These are phyloP conservation scores for Cryptococcus sp. DNA, from an alignment of 1,284 basidiomycete species.

Conservation along the genomic window DNA sequence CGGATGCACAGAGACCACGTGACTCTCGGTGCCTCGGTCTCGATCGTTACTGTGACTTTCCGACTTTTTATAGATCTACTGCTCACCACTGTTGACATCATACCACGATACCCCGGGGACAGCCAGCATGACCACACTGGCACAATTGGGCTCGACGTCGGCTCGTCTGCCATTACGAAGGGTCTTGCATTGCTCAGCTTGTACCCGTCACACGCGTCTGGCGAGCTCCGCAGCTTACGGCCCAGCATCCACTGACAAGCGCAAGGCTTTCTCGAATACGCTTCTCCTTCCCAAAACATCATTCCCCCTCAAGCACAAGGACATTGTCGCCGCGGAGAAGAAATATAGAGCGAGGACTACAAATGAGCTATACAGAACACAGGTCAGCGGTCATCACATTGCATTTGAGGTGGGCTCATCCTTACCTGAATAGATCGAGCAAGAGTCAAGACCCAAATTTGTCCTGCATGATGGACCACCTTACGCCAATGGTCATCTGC, in stretches of 20 bases:
- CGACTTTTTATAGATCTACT: too few relatives aligned
- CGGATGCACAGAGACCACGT: neutral
- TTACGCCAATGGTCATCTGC: conserved; percentile 93
- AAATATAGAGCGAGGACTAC: conserved; percentile 67
- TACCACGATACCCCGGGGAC: too few relatives aligned
- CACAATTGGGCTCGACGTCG: too few relatives aligned
- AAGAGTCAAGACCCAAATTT: conserved; percentile 68
- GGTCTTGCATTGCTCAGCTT: too few relatives aligned
- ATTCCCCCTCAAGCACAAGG: conserved; percentile 76
- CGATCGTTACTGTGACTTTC: too few relatives aligned
- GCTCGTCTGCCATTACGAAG: too few relatives aligned
- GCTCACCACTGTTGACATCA: too few relatives aligned
- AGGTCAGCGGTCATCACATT: conserved; percentile 60
- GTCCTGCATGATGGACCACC: conserved; percentile 96
- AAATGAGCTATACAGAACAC: conserved; percentile 79
- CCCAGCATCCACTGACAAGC: conserved; percentile 19
- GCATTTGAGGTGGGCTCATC: neutral
- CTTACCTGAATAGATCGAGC: conserved; percentile 59
- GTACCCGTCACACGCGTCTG: neutral
- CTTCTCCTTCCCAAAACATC: conserved; percentile 79
- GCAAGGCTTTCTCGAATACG: conserved; percentile 63
- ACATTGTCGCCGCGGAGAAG: conserved; percentile 63
- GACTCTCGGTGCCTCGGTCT: too few relatives aligned
- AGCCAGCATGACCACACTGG: too few relatives aligned
- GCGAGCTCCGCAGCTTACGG: conserved; percentile 1